These are phyloP conservation scores for Pestalotiopsis sp. DNA, from an alignment of 2,329 filamentous ascomycete genomes.

Conservation along the genomic window DNA sequence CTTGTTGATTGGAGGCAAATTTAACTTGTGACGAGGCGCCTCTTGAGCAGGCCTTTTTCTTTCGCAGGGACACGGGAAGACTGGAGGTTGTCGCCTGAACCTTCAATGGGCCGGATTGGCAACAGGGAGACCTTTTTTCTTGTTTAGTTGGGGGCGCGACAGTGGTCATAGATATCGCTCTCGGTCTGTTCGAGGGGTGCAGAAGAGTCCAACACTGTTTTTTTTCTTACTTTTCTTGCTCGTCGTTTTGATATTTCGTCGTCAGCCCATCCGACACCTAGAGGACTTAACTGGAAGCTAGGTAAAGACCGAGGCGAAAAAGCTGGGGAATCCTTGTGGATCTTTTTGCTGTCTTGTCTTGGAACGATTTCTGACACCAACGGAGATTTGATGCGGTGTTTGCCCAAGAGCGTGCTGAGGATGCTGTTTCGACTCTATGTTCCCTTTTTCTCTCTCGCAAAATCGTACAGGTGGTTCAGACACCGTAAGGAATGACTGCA, in stretches of 20 bases:
- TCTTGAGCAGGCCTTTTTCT: not conserved
- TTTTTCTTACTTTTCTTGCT: not conserved
- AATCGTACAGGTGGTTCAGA: not conserved
- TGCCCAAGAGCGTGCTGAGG: not conserved
- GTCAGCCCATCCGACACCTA: not conserved
- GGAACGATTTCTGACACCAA: not conserved
- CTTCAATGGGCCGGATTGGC: not conserved
- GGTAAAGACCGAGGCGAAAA: slow-evolving; percentile 6
- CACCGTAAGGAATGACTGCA: not conserved
- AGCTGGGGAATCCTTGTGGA: slow-evolving; percentile 12
- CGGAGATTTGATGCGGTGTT: not conserved
- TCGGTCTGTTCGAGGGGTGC: not conserved
- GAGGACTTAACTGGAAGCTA: not conserved
- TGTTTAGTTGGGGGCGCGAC: not conserved
- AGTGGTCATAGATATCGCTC: not conserved
- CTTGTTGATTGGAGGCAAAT: not conserved
- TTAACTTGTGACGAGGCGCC: not conserved
- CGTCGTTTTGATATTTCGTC: not conserved
- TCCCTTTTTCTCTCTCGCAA: not conserved
- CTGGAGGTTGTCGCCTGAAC: not conserved
- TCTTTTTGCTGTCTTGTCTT: slow-evolving; percentile 1
- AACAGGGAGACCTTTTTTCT: no score
- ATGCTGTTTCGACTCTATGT: not conserved
- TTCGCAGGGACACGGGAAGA: not conserved
- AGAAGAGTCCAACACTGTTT: not conserved